phyloP scores from a whole-genome alignment of 345 rosid genomes.

The Populus davidiana region DNA sequence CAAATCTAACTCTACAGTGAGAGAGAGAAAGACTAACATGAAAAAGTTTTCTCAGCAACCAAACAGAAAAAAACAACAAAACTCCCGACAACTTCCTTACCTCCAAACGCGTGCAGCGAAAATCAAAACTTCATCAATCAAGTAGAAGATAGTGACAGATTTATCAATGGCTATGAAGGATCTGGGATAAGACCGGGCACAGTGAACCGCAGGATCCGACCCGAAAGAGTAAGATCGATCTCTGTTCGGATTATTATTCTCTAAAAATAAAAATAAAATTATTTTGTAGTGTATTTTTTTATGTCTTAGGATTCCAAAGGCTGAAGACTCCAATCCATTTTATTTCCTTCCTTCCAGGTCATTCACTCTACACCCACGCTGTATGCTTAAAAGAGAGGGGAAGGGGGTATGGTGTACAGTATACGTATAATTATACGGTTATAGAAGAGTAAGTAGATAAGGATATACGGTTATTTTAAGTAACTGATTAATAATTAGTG shows the following conservation, averaged over 20 bases:
- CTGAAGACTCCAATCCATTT: constrained; percentile 23
- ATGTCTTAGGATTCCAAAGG: not conserved
- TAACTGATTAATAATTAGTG: not conserved
- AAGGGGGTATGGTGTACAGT: not conserved
- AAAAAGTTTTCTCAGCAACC: constrained; percentile 22
- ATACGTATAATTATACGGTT: constrained; percentile 18
- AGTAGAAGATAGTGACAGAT: not conserved
- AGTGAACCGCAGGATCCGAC: constrained; percentile 33
- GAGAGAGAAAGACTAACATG: not conserved
- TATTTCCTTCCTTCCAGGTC: constrained; percentile 6
- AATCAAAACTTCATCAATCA: constrained; percentile 44
- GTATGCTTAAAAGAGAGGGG: not conserved
- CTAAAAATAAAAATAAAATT: not conserved
- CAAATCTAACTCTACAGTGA: constrained; percentile 5
- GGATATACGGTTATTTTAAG: constrained; percentile 6
- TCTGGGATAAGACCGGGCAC: constrained; percentile 22
- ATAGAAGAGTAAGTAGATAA: not conserved
- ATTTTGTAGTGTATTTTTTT: not conserved
- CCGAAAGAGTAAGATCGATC: constrained; percentile 22
- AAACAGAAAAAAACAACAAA: constrained; percentile 22
- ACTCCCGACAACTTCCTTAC: constrained; percentile 12
- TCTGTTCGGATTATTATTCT: not conserved
- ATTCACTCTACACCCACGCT: not conserved
- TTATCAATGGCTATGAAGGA: constrained; percentile 15
- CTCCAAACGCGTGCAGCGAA: constrained; percentile 25